A percentile compares a stretch with the other conserved stretches of the same genome.
These are phyloP conservation scores for Curvularia sp. DNA, from an alignment of 2,329 filamentous ascomycete genomes.

Conservation along the genomic window DNA sequence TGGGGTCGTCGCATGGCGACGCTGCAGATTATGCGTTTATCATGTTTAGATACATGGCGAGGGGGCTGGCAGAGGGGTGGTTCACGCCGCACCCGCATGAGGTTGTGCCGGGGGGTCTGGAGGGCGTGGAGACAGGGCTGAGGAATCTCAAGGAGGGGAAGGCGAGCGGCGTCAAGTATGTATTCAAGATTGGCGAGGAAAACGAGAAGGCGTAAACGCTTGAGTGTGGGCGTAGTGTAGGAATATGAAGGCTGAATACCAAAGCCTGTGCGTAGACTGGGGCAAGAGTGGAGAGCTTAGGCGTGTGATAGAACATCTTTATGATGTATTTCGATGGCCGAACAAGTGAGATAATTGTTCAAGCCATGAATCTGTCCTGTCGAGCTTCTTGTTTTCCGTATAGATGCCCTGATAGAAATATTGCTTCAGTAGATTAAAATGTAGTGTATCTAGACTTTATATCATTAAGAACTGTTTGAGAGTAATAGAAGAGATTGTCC, in stretches of 20 bases:
- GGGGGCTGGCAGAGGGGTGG: conserved; percentile 60
- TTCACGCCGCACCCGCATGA: conserved; percentile 61
- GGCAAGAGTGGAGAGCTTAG: no score
- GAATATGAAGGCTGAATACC: background rate
- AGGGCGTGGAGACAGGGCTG: conserved; percentile 62
- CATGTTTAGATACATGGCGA: conserved; percentile 55
- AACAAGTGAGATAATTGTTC: background rate
- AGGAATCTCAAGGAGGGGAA: conserved; percentile 65
- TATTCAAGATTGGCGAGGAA: conserved; percentile 61
- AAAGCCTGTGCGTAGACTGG: no score
- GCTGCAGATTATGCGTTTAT: conserved; percentile 56
- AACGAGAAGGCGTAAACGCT: background rate
- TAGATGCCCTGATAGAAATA: no score
- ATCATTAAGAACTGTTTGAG: no score
- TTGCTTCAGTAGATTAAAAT: no score
- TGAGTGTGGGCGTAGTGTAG: no score
- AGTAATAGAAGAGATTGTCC: no score
- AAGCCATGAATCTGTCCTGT: no score
- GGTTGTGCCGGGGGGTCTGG: conserved; percentile 62
- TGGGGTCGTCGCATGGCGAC: conserved; percentile 39
- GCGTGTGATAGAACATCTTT: background rate
- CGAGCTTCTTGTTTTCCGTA: no score
- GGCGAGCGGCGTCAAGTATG: conserved; percentile 70
- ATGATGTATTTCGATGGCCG: background rate
- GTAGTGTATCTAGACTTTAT: no score